These are phyloP conservation scores for Boechera retrofracta DNA, from an alignment of 345 rosid species.

Conservation along the genomic window DNA sequence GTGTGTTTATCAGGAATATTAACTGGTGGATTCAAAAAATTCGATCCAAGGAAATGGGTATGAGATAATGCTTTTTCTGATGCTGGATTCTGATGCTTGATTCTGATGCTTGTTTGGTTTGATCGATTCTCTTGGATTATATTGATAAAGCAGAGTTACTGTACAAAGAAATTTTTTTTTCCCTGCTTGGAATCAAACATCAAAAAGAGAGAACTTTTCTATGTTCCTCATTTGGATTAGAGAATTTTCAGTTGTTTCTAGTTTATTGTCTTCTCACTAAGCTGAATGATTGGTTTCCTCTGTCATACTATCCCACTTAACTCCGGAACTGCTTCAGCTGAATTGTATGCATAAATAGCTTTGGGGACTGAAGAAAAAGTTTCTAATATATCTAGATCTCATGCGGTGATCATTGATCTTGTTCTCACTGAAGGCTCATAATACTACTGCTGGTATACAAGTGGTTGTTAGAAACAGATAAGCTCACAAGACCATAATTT, in stretches of 20 bases:
- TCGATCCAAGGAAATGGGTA: conserved; percentile 38
- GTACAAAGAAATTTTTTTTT: background rate
- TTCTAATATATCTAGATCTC: conserved; percentile 8
- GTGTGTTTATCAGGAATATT: conserved; percentile 28
- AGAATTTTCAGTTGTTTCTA: conserved; percentile 1
- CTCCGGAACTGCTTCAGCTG: conserved; percentile 3
- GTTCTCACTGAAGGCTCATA: conserved; percentile 19
- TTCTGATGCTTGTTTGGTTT: conserved; percentile 32
- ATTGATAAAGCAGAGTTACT: conserved; percentile 30
- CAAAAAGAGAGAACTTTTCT: background rate
- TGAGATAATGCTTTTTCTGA: conserved; percentile 18
- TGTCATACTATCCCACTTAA: background rate
- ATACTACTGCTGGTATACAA: background rate
- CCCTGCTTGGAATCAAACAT: conserved; percentile 23
- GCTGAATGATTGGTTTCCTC: background rate
- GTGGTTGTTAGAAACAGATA: background rate
- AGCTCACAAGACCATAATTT: background rate
- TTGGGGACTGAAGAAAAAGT: background rate
- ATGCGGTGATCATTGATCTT: background rate
- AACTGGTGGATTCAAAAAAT: conserved; percentile 28
- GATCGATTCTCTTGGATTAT: conserved; percentile 1
- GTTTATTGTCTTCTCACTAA: background rate
- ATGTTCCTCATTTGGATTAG: background rate
- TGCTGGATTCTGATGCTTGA: conserved; percentile 33
- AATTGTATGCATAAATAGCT: background rate